These are phyloP conservation scores for Alternaria ethzedia DNA, from an alignment of 2,329 filamentous ascomycete species.

Conservation along the genomic window DNA sequence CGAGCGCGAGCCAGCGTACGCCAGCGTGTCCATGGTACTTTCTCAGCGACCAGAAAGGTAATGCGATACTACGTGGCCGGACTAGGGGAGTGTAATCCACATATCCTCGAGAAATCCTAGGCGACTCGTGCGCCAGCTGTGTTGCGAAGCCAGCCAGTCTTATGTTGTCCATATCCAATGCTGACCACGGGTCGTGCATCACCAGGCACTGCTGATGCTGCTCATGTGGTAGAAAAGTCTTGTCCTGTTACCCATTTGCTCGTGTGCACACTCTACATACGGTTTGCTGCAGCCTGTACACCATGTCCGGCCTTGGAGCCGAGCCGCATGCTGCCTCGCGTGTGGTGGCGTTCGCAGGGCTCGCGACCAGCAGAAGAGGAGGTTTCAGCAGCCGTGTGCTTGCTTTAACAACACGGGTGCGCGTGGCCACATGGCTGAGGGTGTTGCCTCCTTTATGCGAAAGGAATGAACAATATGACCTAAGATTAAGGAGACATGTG, in stretches of 20 bases:
- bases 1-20: conserved; percentile 9
- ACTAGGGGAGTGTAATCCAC: background rate
- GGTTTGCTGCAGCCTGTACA: conserved; percentile 5
- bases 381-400: conserved; percentile 1
- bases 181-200: background rate
- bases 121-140: background rate
- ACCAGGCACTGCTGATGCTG: conserved; percentile 2
- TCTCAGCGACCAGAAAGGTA: conserved; percentile 1
- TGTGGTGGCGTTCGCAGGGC: conserved; percentile 1
- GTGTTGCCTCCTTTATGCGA: conserved; percentile 33
- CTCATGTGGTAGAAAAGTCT: background rate
- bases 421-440: conserved; percentile 8
- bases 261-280: conserved; percentile 1
- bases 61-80: background rate
- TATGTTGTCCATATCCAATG: conserved; percentile 5
- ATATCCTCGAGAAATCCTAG: background rate
- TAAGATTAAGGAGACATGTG: conserved; percentile 33
- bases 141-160: conserved; percentile 1
- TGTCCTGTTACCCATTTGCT: background rate
- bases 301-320: conserved; percentile 7
- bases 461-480: conserved; percentile 9
- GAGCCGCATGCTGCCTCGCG: conserved; percentile 12
- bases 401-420: conserved; percentile 5
- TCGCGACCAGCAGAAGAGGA: background rate
- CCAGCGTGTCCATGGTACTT: conserved; percentile 1